Evolutionary conservation across 352 stramenopile genomes (phyloP).

Genomic region (Globisporangium emineosum): DNA sequence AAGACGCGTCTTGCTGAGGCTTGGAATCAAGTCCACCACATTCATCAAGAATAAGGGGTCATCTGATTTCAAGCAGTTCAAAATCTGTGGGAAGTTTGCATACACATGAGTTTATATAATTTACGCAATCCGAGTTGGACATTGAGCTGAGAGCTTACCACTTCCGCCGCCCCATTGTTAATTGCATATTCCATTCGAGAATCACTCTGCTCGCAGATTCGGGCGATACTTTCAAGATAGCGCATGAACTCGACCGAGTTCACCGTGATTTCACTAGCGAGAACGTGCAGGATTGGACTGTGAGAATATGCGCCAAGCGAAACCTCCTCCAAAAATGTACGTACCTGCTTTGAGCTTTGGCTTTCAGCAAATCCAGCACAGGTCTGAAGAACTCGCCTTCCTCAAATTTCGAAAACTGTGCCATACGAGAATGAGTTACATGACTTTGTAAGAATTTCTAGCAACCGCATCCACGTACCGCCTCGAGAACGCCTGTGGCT

Average conservation of each 20-base stretch:
- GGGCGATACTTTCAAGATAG: slow-evolving; percentile 70
- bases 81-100: slow-evolving; percentile 33
- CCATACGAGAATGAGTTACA: not conserved
- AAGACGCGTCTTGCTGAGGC: slow-evolving; percentile 58
- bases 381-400: slow-evolving; percentile 38
- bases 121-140: not conserved
- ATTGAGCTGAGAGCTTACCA: slow-evolving; percentile 22
- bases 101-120: not conserved
- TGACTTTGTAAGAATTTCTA: not conserved
- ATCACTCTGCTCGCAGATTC: slow-evolving; percentile 54
- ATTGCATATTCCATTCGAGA: slow-evolving; percentile 63
- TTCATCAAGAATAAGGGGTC: slow-evolving; percentile 85
- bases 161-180: slow-evolving; percentile 32
- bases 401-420: slow-evolving; percentile 42
- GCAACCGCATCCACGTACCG: slow-evolving; percentile 24
- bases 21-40: slow-evolving; percentile 73
- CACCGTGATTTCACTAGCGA: slow-evolving; percentile 29
- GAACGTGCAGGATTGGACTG: not conserved
- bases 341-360: slow-evolving; percentile 46
- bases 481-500: slow-evolving; percentile 53
- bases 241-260: slow-evolving; percentile 78
- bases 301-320: not conserved
- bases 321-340: not conserved
- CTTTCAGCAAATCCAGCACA: slow-evolving; percentile 49
- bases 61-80: slow-evolving; percentile 70